Conservation (phyloP, 371 early-diverging fungal species). For the Mortierella sp. region DNA sequence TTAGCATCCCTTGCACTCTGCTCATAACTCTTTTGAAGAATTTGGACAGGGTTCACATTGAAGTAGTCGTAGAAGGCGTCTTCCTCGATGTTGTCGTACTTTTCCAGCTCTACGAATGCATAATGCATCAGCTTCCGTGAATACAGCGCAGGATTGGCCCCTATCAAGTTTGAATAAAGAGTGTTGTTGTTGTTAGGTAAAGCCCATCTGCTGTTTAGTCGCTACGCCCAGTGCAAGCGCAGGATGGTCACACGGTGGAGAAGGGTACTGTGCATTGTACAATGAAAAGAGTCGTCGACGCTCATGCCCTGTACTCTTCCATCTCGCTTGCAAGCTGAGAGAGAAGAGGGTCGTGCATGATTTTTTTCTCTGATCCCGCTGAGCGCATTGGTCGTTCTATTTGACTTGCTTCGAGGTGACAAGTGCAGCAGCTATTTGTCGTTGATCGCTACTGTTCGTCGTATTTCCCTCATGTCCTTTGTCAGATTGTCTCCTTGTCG, state of each 20-base stretch:
- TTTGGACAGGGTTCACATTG: conserved; percentile 83
- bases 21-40: conserved; percentile 87
- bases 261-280: not conserved
- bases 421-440: not conserved
- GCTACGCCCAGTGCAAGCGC: not conserved
- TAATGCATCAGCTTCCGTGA: conserved; percentile 95
- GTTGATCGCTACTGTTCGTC: not conserved
- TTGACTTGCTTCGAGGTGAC: not conserved
- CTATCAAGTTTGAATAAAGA: conserved; percentile 47
- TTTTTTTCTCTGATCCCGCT: not conserved
- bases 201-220: not conserved
- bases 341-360: conserved; percentile 15
- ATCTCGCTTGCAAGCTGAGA: not conserved
- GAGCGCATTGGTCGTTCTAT: not conserved
- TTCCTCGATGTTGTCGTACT: conserved; percentile 84
- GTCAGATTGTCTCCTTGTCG: not conserved
- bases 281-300: not conserved
- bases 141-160: conserved; percentile 91
- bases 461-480: not conserved
- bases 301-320: not conserved
- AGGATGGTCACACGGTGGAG: not conserved
- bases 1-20: conserved; percentile 75
- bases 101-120: conserved; percentile 84
- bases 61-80: conserved; percentile 77
- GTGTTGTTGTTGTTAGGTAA: not conserved